These are phyloP conservation scores for Pythium sukuiense DNA, from an alignment of 352 stramenopile species.

Conservation along the genomic window DNA sequence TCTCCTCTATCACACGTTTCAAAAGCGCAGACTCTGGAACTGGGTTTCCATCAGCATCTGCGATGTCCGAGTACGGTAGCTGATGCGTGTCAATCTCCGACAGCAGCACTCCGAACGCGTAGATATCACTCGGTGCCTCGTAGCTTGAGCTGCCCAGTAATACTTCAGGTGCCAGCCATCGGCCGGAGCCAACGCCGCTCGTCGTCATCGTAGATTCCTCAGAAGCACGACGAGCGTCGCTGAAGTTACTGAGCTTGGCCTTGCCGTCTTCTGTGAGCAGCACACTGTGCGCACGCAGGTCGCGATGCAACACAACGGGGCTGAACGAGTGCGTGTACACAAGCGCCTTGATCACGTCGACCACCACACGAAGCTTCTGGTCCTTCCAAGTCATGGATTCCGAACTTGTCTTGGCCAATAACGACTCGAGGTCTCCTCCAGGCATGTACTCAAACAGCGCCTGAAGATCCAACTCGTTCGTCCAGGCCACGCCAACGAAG, in stretches of 20 bases:
- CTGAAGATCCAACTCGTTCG: conserved; percentile 20
- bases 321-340: conserved; percentile 7
- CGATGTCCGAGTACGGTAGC: not conserved
- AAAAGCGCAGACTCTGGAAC: not conserved
- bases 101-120: not conserved
- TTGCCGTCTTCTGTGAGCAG: not conserved
- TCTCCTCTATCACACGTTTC: not conserved
- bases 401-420: no score
- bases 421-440: conserved; percentile 16
- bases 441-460: conserved; percentile 26
- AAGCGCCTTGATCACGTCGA: not conserved
- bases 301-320: not conserved
- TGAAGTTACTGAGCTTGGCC: not conserved
- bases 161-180: not conserved
- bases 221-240: not conserved
- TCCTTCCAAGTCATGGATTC: no score
- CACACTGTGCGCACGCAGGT: not conserved
- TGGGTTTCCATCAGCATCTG: not conserved
- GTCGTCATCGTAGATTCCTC: not conserved
- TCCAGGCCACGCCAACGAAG: conserved; percentile 26
- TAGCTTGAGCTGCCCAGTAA: not conserved
- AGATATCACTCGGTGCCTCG: not conserved
- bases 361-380: not conserved
- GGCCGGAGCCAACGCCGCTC: not conserved
- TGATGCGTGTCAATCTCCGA: not conserved